Conservation (phyloP, 768 basidiomycete genomes). For the Suillus cothurnatus region DNA sequence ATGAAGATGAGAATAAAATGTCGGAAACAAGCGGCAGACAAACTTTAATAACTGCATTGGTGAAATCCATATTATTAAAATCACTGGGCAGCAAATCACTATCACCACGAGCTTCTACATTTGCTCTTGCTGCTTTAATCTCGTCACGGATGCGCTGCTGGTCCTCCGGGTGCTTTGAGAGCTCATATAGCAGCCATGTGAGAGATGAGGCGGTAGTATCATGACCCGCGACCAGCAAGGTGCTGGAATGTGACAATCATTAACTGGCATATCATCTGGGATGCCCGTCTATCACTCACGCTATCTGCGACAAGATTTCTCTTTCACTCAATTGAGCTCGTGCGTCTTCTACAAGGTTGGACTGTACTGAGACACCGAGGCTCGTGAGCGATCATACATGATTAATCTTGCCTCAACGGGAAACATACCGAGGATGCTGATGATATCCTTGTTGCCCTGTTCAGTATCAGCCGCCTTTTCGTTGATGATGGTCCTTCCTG, state of each 20-base stretch:
- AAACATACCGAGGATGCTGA: slow-evolving; percentile 34
- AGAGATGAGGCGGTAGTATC: slow-evolving; percentile 19
- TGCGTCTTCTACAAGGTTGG: slow-evolving; percentile 32
- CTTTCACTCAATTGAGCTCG: slow-evolving; percentile 30
- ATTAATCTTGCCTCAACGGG: not conserved
- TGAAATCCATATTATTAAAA: slow-evolving; percentile 34
- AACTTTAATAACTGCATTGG: slow-evolving; percentile 38
- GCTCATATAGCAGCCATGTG: slow-evolving; percentile 17
- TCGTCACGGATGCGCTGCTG: slow-evolving; percentile 19
- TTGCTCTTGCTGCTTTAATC: slow-evolving; percentile 21
- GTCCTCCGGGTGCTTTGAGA: slow-evolving; percentile 20
- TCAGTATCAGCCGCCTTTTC: slow-evolving; percentile 21
- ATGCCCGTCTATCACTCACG: slow-evolving; percentile 21
- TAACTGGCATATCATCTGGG: slow-evolving; percentile 16
- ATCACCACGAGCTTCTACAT: slow-evolving; percentile 23
- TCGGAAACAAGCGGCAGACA: not conserved
- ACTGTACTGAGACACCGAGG: slow-evolving; percentile 25
- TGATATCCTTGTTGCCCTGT: slow-evolving; percentile 32
- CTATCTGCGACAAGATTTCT: slow-evolving; percentile 37
- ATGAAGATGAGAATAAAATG: not conserved
- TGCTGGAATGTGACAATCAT: slow-evolving; percentile 28
- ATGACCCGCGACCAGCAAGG: slow-evolving; percentile 21
- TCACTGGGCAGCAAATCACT: slow-evolving; percentile 32
- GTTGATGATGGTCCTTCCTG: slow-evolving; percentile 25
- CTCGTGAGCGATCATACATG: not conserved